phyloP scores from a whole-genome alignment of 1,139 yeast species.

The Geotrichum candidum region DNA sequence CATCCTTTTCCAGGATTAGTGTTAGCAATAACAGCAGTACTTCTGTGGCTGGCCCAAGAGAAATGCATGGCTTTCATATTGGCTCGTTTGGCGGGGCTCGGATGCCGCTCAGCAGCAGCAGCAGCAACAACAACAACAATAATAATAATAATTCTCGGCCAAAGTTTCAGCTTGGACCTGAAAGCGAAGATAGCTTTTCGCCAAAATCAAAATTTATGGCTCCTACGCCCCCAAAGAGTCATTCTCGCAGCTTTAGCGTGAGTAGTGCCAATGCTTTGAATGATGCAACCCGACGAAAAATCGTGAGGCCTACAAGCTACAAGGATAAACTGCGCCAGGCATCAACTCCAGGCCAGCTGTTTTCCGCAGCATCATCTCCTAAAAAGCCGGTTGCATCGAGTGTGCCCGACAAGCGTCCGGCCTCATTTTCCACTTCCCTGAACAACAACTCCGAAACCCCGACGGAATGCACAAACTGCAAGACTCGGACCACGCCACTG shows the following conservation, averaged over 20 bases:
- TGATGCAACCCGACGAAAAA: conserved; percentile 16
- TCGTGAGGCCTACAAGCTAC: conserved; percentile 25
- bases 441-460: conserved; percentile 13
- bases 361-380: conserved; percentile 16
- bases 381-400: conserved; percentile 1
- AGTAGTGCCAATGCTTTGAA: neutral
- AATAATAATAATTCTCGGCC: neutral
- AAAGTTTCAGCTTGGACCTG: conserved; percentile 9
- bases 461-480: conserved; percentile 68
- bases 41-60: conserved; percentile 25
- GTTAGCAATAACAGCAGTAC: conserved; percentile 20
- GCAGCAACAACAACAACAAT: neutral
- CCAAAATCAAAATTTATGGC: neutral
- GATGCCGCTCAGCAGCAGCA: neutral
- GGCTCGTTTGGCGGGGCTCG: conserved; percentile 13
- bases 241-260: conserved; percentile 17
- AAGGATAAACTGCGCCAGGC: conserved; percentile 4
- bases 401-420: conserved; percentile 2
- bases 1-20: conserved; percentile 13
- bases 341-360: conserved; percentile 14
- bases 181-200: conserved; percentile 6
- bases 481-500: conserved; percentile 82
- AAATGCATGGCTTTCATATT: conserved; percentile 16
- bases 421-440: conserved; percentile 7
- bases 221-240: neutral